Conservation (phyloP, 1,139 yeast genomes). For the Meyerozyma athensensis region DNA sequence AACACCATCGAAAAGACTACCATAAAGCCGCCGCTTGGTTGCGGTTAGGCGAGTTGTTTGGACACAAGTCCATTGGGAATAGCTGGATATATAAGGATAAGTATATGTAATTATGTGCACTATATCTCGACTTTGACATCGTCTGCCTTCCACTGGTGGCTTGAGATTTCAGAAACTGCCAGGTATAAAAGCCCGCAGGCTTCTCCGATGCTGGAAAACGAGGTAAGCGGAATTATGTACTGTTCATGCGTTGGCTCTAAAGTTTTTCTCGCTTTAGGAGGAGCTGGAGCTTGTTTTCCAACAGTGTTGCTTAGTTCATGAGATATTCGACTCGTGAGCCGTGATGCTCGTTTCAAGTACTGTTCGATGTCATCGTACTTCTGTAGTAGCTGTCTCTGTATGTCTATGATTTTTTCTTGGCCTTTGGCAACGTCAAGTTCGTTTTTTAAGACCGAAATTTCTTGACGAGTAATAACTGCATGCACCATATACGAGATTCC, state of each 20-base stretch:
- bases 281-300: not conserved
- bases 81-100: conserved; percentile 78
- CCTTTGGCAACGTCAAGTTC: not conserved
- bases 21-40: conserved; percentile 68
- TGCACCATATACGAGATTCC: not conserved
- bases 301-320: not conserved
- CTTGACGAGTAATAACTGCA: not conserved
- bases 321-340: not conserved
- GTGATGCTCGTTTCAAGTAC: not conserved
- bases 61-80: conserved; percentile 63
- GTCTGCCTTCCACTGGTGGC: not conserved
- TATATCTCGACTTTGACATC: not conserved
- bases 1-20: conserved; percentile 53
- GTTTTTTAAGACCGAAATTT: not conserved
- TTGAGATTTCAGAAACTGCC: not conserved
- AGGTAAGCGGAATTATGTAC: not conserved
- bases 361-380: not conserved
- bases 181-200: conserved; percentile 1
- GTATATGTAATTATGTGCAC: conserved; percentile 33
- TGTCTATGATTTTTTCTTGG: not conserved
- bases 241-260: not conserved
- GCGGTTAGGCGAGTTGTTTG: conserved; percentile 61
- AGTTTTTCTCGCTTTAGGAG: not conserved
- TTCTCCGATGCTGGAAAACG: not conserved
- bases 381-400: not conserved